Base-by-base conservation (phyloP, 2,329 filamentous ascomycete genomes). In the Colletotrichum musicola region DNA sequence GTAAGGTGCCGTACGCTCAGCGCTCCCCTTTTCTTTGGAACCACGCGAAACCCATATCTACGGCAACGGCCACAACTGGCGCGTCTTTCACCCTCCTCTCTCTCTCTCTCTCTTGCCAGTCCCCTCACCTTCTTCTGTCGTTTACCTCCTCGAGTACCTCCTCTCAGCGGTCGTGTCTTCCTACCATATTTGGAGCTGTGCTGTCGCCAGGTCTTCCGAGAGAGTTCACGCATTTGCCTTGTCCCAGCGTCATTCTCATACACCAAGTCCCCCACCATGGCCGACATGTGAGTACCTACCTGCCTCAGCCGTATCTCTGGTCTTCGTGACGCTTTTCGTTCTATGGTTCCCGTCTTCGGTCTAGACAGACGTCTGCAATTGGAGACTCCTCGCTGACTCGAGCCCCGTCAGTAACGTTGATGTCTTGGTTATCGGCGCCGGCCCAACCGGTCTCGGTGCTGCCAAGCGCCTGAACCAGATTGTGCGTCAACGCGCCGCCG, bases 391-490 rank as follows among this genome's bases (percentile, higher is more conserved):
- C n/a, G 40, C 69, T 74, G 56, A 74, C 69, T 56, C 6, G 38
- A 51, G 22, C 49, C 38, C 22, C 30, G 30, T 67, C 81, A 97
- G 94, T 82, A 91, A 94, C 78, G 94, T 98, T 81, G 96, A 99
- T 84, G 92, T 99, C 75, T 93, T 99, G 80, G 91, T 99, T 82
- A 98, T 98, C 85, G 96, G 96, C 79, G 95, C 95, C 84, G 96
- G 96, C 79, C 96, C 96, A 76, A 98, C 96, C 78, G 96, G 96
- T 84, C 90, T 98, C 75, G 96, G 96, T 87, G 96, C 96, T 80
- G 96, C 96, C 76, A 99, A 99, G 88, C 93, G 96, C 80, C 89
- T 99, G 74, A 92, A 98, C 83, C 96, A 99, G 84, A 91, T 98
- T 79, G 96, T 98, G 87, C 75, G 91, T 80, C 49, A 46, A 20